Evolutionary conservation across 495 filamentous ascomycete genomes (phyloP).

Genomic region (Tuber brumale): DNA sequence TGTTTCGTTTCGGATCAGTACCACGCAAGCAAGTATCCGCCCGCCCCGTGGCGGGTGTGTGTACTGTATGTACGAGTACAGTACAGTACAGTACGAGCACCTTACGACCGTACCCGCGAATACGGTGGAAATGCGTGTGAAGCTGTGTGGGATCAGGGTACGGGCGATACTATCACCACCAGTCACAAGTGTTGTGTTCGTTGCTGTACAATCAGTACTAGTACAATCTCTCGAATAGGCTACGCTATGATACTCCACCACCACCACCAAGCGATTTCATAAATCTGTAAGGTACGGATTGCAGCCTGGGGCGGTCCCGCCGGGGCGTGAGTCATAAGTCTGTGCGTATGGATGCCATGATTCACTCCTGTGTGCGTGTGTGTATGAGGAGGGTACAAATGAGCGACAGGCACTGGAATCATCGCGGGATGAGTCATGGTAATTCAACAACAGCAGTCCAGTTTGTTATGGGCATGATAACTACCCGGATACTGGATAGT

Average conservation of each 20-base stretch:
- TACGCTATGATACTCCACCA: not conserved
- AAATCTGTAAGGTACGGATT: not conserved
- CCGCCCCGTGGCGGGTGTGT: not conserved
- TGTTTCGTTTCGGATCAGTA: not conserved
- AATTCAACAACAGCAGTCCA: not conserved
- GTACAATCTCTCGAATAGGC: not conserved
- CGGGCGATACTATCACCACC: not conserved
- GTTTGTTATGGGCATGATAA: not conserved
- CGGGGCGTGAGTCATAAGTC: not conserved
- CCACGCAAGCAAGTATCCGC: not conserved
- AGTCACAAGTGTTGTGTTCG: not conserved
- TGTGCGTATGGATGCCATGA: not conserved
- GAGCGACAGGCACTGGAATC: not conserved
- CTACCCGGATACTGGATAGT: not conserved
- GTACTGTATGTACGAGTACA: not conserved
- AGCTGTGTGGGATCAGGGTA: not conserved
- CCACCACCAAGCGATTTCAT: not conserved
- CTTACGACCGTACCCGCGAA: not conserved
- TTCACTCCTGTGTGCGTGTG: not conserved
- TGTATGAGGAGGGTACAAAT: not conserved
- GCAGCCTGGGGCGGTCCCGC: not conserved
- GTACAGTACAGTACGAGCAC: not conserved
- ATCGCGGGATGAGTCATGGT: slow-evolving; percentile 3
- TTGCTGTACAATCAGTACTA: too few relatives aligned
- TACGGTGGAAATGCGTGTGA: not conserved